Conservation (phyloP, 2,329 filamentous ascomycete genomes). For the Pseudonectria buxi region DNA sequence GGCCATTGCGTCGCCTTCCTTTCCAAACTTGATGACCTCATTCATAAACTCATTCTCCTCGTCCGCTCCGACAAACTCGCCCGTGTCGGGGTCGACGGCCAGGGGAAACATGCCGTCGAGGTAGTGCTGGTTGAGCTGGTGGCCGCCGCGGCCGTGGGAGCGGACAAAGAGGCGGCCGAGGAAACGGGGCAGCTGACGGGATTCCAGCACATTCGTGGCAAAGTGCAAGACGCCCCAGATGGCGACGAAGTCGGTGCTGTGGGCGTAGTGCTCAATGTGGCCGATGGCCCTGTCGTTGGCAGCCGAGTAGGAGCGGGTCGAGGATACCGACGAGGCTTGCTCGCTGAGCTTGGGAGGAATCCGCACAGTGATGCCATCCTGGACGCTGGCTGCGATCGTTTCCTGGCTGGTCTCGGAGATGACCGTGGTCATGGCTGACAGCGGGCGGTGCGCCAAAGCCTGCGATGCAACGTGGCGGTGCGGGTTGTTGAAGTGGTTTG, state of each 20-base stretch:
- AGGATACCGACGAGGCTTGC: constrained; percentile 24
- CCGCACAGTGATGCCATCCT: constrained; percentile 10
- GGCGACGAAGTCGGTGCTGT: constrained; percentile 66
- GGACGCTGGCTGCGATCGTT: constrained; percentile 14
- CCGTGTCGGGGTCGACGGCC: constrained; percentile 33
- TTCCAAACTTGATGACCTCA: constrained; percentile 42
- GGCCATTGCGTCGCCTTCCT: constrained; percentile 36
- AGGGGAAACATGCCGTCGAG: constrained; percentile 56
- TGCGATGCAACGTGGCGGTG: constrained; percentile 45
- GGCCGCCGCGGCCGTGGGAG: constrained; percentile 43
- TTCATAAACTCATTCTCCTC: constrained; percentile 56
- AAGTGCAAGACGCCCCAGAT: constrained; percentile 70
- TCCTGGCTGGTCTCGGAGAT: constrained; percentile 31
- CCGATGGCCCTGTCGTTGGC: constrained; percentile 49
- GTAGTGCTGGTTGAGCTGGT: constrained; percentile 56
- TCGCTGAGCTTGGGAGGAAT: constrained; percentile 10
- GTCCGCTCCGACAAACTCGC: constrained; percentile 35
- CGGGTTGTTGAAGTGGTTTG: constrained; percentile 78
- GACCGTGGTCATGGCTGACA: constrained; percentile 26
- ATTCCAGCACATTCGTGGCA: constrained; percentile 36
- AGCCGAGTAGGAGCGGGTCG: constrained; percentile 29
- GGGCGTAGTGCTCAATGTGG: constrained; percentile 76
- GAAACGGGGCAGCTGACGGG: constrained; percentile 49
- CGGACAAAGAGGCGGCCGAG: constrained; percentile 55
- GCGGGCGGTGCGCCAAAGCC: constrained; percentile 24